Evolutionary conservation across 2,329 filamentous ascomycete species (phyloP), one percentile per base, ranked within the genome.

Genomic region (Arthrobotrys pseudoclavata): DNA sequence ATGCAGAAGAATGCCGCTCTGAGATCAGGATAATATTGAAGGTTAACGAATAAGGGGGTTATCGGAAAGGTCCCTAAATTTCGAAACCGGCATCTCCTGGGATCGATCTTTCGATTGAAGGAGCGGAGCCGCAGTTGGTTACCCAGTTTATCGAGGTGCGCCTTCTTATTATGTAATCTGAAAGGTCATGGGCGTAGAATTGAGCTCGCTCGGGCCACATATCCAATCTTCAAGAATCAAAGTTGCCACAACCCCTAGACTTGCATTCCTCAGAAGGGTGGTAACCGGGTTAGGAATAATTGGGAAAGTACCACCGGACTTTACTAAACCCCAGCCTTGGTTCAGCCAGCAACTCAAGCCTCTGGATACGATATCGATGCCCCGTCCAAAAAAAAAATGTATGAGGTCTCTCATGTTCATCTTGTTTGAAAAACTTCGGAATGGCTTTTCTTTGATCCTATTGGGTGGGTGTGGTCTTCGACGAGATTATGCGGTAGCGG

Each of bases 401-500:
- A 24, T 13, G 47, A 60, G 55, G 55, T 53, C 55, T 22, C 53
- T 34, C 55, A 60, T 60, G 20, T 60, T 60, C 42, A 26, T 60
- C 26, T 42, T 60, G 55, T 60, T 60, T 60, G 55, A 42, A 26
- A 60, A 42, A 24, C 37, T 60, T 42, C 31, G 4, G 55, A 42
- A 42, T 40, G 20, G 34, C 31, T 42, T 60, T 60, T 9, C 55
- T 15, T 20, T 42, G 55, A 60, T 60, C 12, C 34, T 60, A 60
- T 60, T 60, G 55, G 55, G 55, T 34, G 55, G 55, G 20, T 60
- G 55, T 42, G 55, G 13, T 10, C 20, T 42, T 42, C 34, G 47
- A 76, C 67, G 67, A 77, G 60, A 77, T 77, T 67, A 68, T 68
- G 62, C 61, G 48, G 60, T 31, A 57, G 48, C 60, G 50, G 61